Evolutionary conservation across 228 moss, liverwort and hornwort genomes (phyloP).

Genomic region (Sphagnum fallax): DNA sequence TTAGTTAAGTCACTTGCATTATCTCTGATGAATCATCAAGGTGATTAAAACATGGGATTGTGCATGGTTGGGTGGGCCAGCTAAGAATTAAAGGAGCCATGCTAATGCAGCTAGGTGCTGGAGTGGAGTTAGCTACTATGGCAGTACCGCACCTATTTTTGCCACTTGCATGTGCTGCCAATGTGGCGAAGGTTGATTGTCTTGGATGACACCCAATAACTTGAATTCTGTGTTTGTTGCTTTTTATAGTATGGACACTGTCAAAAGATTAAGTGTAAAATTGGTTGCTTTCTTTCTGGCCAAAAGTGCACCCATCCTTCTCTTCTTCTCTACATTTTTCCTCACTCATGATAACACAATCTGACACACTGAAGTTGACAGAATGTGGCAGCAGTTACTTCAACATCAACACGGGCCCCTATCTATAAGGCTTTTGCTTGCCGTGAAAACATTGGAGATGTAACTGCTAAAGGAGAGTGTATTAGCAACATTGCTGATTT

Average conservation of each 20-base stretch:
- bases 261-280: too few relatives aligned
- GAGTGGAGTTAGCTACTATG: conserved; percentile 89
- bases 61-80: conserved; percentile 24
- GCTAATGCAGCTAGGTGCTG: conserved; percentile 94
- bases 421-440: conserved; percentile 98
- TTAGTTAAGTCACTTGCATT: not conserved
- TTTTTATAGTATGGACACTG: not conserved
- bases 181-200: conserved; percentile 71
- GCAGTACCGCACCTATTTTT: conserved; percentile 70
- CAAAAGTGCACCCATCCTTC: too few relatives aligned
- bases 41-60: not conserved
- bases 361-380: conserved; percentile 9
- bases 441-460: conserved; percentile 94
- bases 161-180: conserved; percentile 98
- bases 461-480: conserved; percentile 98
- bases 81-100: conserved; percentile 94
- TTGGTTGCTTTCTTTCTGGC: too few relatives aligned
- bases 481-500: conserved; percentile 98
- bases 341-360: not conserved
- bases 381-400: conserved; percentile 99
- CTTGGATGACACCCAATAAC: not conserved
- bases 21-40: not conserved
- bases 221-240: not conserved
- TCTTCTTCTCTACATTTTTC: not conserved
- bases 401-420: conserved; percentile 92